Base-by-base conservation (phyloP, 192 early-diverging fungal species). In the Backusella morwellensis region DNA sequence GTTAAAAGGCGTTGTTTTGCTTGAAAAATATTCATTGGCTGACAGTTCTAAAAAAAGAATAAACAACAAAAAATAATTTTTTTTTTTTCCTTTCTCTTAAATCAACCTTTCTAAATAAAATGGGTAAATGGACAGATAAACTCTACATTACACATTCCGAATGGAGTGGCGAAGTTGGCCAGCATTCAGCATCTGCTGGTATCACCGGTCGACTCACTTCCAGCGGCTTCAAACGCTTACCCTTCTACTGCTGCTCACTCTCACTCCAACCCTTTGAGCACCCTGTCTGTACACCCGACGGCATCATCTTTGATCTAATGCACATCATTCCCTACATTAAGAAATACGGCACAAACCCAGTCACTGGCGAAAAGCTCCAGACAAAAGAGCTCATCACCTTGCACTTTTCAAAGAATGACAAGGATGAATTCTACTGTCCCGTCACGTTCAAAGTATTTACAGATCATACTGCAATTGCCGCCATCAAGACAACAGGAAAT, bases 221-320 rank as follows among this genome's bases (percentile, higher is more conserved):
- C 34, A 85, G 83, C 9, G 87, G 88, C 26, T 94, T 94, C 81
- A 90, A 96, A 74, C 81, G 88, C 14, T 81, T 95, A 12, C 94
- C 95, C 0, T 96, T 96, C 72, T 88, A 90, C 72, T 96, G 92
- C 82, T 99, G 97, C 76, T 90, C 96, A 3, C 86, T 99, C n/a
- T 95, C 97, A 4, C 81, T 99, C 29, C 89, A 89, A 72, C 97
- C 97, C 12, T 95, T 96, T 76, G 91, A 89, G 59, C 86, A 90
- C 71, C 96, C 97, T 2, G 88, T 95, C 70, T 97, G 95, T 81
- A 94, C 95, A 0, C 83, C 82, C 6, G 94, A 96, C 35, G 97
- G 97, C 19, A 92, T 84, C 41, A 88, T 98, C 11, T 99, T 96
- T 88, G 97, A 99, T 75, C 86, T 92, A 3, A 84, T 91, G 6